Conservation (phyloP, 106 monocot genomes). For the Ottelia alismoides region DNA sequence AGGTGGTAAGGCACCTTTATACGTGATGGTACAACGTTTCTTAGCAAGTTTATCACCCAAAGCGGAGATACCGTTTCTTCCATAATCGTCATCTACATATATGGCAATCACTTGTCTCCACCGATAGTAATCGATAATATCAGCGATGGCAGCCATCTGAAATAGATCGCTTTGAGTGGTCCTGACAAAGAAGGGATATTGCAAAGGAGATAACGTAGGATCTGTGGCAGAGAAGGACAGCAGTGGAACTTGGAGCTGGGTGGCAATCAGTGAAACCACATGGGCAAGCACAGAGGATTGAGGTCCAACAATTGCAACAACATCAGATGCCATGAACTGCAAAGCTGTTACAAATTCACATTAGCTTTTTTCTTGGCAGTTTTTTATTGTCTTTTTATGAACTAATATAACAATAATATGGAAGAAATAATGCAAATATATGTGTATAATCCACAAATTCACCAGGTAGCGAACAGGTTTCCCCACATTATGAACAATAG, state of each 20-base stretch:
- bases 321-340: conserved; percentile 15
- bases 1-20: conserved; percentile 14
- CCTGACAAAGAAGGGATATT: conserved; percentile 20
- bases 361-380: too few species aligned
- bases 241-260: conserved; percentile 16
- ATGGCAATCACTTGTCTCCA: conserved; percentile 18
- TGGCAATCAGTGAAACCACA: conserved; percentile 18
- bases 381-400: too few species aligned
- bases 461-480: too few species aligned
- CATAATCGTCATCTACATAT: conserved; percentile 17
- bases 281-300: conserved; percentile 17
- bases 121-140: conserved; percentile 10
- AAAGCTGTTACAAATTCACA: too few species aligned
- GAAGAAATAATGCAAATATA: too few species aligned
- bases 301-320: conserved; percentile 16
- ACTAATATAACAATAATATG: too few species aligned
- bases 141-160: conserved; percentile 22
- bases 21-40: conserved; percentile 13
- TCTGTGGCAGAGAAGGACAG: conserved; percentile 19
- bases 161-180: conserved; percentile 13
- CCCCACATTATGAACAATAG: too few species aligned
- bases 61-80: conserved; percentile 13
- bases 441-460: too few species aligned
- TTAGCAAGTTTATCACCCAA: conserved; percentile 18
- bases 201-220: conserved; percentile 13